Evolutionary conservation across 148 eudicot genomes (phyloP).

Genomic region (Cornus florida): DNA sequence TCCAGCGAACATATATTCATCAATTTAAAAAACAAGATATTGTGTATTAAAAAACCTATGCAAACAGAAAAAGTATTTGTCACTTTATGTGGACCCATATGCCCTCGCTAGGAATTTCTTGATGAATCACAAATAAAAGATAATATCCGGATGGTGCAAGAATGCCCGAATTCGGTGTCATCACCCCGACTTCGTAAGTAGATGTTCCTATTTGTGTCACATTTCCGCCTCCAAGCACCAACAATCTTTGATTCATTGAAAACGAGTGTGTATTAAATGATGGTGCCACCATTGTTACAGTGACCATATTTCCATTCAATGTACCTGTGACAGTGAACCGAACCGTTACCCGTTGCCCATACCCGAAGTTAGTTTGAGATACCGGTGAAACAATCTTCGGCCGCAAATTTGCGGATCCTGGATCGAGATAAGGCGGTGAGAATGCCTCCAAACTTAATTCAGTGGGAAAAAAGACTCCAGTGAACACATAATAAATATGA

Average conservation of each 20-base stretch:
- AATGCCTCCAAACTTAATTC: constrained; percentile 59
- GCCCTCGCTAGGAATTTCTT: constrained; percentile 52
- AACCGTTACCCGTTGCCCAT: constrained; percentile 18
- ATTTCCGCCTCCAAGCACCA: constrained; percentile 17
- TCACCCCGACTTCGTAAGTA: constrained; percentile 25
- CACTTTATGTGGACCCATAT: constrained; percentile 57
- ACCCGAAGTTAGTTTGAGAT: constrained; percentile 18
- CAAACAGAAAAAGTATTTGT: background rate
- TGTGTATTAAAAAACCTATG: background rate
- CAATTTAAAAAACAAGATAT: no score
- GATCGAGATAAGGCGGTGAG: constrained; percentile 46
- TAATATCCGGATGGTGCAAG: constrained; percentile 66
- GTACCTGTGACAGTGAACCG: constrained; percentile 14
- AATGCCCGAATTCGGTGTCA: constrained; percentile 29
- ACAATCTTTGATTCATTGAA: constrained; percentile 45
- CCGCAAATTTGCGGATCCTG: background rate
- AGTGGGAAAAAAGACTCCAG: constrained; percentile 48
- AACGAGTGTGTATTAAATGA: constrained; percentile 54
- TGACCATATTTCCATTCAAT: constrained; percentile 17
- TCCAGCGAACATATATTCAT: no score
- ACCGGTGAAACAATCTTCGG: constrained; percentile 33
- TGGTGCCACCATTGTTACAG: constrained; percentile 54
- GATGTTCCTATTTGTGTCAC: background rate
- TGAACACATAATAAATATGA: constrained; percentile 39
- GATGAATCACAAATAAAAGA: constrained; percentile 56